phyloP scores from a whole-genome alignment of 305 asterid species.

The Plantago coronopus region DNA sequence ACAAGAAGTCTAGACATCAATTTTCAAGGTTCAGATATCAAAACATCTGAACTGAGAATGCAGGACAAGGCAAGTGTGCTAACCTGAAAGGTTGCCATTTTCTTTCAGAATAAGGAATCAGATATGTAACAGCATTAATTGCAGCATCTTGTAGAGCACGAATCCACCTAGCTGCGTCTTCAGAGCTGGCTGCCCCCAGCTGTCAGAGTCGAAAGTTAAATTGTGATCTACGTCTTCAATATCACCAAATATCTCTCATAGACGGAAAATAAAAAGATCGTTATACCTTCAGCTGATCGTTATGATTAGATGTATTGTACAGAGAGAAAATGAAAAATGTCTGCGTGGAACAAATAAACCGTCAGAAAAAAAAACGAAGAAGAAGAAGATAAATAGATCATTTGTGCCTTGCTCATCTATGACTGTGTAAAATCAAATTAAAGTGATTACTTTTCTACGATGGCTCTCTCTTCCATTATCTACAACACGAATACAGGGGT shows the following conservation, averaged over 20 bases:
- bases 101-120: slow-evolving; percentile 44
- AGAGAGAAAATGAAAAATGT: slow-evolving; percentile 58
- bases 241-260: not conserved
- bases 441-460: slow-evolving; percentile 54
- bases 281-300: slow-evolving; percentile 75
- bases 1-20: not conserved
- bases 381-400: not conserved
- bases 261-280: slow-evolving; percentile 4
- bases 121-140: slow-evolving; percentile 41
- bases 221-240: slow-evolving; percentile 7
- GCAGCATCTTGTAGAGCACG: slow-evolving; percentile 63
- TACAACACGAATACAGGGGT: slow-evolving; percentile 76
- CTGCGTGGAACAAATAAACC: slow-evolving; percentile 38
- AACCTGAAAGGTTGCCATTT: slow-evolving; percentile 87
- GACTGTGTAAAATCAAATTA: slow-evolving; percentile 8
- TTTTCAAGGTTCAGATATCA: slow-evolving; percentile 9
- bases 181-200: slow-evolving; percentile 87
- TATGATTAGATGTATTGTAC: slow-evolving; percentile 71
- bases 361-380: slow-evolving; percentile 6
- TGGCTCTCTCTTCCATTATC: slow-evolving; percentile 82
- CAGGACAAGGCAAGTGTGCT: slow-evolving; percentile 3
- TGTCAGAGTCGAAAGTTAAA: slow-evolving; percentile 29
- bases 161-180: slow-evolving; percentile 87
- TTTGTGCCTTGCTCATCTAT: slow-evolving; percentile 6
- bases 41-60: not conserved